Evolutionary conservation across 2,329 filamentous ascomycete genomes (phyloP), one percentile per base, ranked within the genome.

Genomic region (Periglandula ipomoeae): DNA sequence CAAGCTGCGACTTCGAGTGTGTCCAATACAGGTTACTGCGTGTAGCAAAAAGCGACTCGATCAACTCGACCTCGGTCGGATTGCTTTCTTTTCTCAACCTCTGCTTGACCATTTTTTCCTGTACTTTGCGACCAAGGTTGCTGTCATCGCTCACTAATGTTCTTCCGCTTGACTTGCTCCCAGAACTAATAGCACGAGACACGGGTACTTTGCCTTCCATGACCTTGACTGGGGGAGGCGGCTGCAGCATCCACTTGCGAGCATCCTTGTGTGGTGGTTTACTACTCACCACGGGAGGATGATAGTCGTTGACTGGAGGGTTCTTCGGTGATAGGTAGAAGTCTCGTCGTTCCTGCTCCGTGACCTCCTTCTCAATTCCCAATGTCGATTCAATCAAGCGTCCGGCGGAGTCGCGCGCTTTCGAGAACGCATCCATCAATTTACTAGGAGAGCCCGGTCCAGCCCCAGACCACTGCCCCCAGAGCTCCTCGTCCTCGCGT

Each of bases 161-260:
- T 55, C 61, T 67, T 41, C 68, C 67, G 48, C 73, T 79, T 20
- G 71, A 65, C 42, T 70, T 71, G 58, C 74, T 80, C 37, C 68
- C 72, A 32, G 75, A 71, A 59, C 81, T 86, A 32, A 72, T 71
- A 54, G 79, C 84, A 47, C 82, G 71, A 58, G 75, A 79, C 19
- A 85, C 82, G 26, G 81, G 79, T 32, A 87, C 79, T 63, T 90
- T 93, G 55, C 89, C 90, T 55, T 85, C 86, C 90, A 96, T 96
- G 51, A 95, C 75, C 63, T 85, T 89, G 49, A 90, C 89, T 30
- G 84, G 80, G n/a, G 90, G 90, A 1, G 89, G 89, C 2, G 90
- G 90, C 61, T 95, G 88, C 46, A 95, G 72, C 89, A 96, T 95
- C 90, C 90, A 96, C 60, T 76, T 78, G 48, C 86, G 84, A 51